Evolutionary conservation across 306 rosid species (phyloP).

Genomic region (Quillaja saponaria): DNA sequence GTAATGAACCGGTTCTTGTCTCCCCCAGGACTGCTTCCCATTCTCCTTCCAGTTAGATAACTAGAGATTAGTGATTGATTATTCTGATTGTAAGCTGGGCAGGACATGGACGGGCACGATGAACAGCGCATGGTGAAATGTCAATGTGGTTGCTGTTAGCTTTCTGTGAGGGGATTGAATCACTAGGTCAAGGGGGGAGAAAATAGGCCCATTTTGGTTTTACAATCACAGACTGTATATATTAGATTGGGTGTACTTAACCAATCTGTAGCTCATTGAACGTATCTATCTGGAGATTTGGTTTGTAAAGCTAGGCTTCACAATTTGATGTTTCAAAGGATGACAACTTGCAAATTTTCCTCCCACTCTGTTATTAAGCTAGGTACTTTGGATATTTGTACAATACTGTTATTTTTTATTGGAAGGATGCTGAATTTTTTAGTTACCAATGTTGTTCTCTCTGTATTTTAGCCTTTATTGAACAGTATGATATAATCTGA

Average conservation of each 20-base stretch:
- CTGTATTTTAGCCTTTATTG: too few species aligned
- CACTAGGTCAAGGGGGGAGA: conserved; percentile 36
- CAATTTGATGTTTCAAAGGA: conserved; percentile 36
- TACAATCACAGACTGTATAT: conserved; percentile 52
- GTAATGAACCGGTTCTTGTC: conserved; percentile 75
- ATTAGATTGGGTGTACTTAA: conserved; percentile 54
- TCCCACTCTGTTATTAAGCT: too few species aligned
- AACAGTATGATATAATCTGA: too few species aligned
- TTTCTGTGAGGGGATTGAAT: conserved; percentile 34
- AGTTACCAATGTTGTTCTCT: conserved; percentile 14
- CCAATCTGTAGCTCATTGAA: conserved; percentile 39
- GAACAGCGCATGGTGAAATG: conserved; percentile 21
- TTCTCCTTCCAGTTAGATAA: conserved; percentile 49
- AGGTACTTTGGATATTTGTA: neutral
- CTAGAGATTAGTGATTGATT: too few species aligned
- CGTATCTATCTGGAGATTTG: conserved; percentile 31
- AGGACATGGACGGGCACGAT: conserved; percentile 22
- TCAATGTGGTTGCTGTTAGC: conserved; percentile 29
- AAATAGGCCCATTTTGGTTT: conserved; percentile 41
- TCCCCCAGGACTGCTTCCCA: conserved; percentile 56
- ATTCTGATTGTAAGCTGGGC: conserved; percentile 27
- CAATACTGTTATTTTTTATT: conserved; percentile 47
- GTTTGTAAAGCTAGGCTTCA: conserved; percentile 39
- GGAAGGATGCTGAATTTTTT: conserved; percentile 38
- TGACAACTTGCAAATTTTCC: conserved; percentile 17